These are phyloP conservation scores for Tolypocladium inflatum DNA, from an alignment of 2,329 filamentous ascomycete genomes.

Conservation along the genomic window DNA sequence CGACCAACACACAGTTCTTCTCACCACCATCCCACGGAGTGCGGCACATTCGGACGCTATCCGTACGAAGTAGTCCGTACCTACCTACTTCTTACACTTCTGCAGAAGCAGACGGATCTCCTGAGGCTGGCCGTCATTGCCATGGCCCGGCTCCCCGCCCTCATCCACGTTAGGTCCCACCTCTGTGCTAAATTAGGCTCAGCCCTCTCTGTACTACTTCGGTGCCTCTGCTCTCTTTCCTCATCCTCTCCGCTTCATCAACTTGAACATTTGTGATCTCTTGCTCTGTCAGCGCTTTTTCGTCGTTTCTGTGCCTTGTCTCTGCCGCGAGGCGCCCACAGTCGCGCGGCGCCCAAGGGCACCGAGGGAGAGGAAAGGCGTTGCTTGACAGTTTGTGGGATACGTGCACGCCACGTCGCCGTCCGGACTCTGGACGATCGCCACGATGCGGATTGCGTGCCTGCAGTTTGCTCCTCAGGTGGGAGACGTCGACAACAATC, in stretches of 20 bases:
- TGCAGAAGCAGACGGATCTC: neutral
- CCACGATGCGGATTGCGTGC: slow-evolving; percentile 56
- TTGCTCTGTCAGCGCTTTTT: neutral
- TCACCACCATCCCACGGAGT: neutral
- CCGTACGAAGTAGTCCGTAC: too few relatives aligned
- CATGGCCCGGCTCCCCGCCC: too few relatives aligned
- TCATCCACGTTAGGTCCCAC: neutral
- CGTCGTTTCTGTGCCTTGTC: neutral
- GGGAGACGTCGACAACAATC: slow-evolving; percentile 60
- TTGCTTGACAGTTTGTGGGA: neutral
- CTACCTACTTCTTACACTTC: too few relatives aligned
- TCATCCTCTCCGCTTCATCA: neutral
- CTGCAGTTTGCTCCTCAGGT: slow-evolving; percentile 65
- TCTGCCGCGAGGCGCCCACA: neutral
- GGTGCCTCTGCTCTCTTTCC: neutral
- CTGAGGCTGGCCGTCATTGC: neutral
- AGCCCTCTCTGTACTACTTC: neutral
- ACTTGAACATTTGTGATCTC: neutral
- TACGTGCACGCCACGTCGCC: neutral
- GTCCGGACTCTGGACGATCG: neutral
- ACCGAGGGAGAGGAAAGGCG: neutral
- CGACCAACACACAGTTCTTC: neutral
- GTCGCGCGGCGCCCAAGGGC: neutral
- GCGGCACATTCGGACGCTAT: neutral
- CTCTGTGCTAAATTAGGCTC: neutral